Evolutionary conservation across 2,329 filamentous ascomycete genomes (phyloP).

Genomic region (Dactylellina drechsleri): DNA sequence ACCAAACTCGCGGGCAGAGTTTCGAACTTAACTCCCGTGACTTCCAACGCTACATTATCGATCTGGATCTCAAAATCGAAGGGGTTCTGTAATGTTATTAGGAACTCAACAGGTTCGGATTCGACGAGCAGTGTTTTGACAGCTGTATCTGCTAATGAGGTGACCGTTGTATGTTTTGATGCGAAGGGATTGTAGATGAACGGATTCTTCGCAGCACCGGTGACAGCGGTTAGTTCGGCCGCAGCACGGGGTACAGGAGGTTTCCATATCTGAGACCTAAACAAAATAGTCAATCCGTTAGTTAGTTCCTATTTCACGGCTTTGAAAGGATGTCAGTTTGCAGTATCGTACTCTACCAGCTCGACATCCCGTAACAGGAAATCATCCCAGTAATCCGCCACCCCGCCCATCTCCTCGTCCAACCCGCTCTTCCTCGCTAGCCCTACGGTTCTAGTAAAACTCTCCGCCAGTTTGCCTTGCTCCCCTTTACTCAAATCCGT

Average conservation of each 20-base stretch:
- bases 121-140: constrained; percentile 72
- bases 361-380: constrained; percentile 84
- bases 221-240: constrained; percentile 64
- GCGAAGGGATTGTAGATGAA: constrained; percentile 96
- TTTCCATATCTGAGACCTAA: constrained; percentile 60
- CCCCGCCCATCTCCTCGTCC: constrained; percentile 66
- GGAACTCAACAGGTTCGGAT: constrained; percentile 79
- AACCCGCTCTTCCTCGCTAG: constrained; percentile 81
- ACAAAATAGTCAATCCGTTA: neutral
- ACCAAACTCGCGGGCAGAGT: constrained; percentile 72
- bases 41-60: constrained; percentile 79
- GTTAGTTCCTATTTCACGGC: neutral
- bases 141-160: constrained; percentile 69
- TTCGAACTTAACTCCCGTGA: constrained; percentile 77
- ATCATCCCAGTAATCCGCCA: constrained; percentile 95
- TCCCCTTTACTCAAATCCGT: constrained; percentile 81
- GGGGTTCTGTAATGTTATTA: constrained; percentile 88
- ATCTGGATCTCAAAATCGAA: constrained; percentile 93
- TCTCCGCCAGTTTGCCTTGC: constrained; percentile 82
- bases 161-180: constrained; percentile 70
- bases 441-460: constrained; percentile 82
- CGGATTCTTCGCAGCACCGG: constrained; percentile 71
- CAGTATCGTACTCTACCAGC: constrained; percentile 63
- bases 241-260: constrained; percentile 73
- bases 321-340: too few relatives aligned